phyloP scores from a whole-genome alignment of 805 yeast genomes.

The Kodamaea kakaduensis region DNA sequence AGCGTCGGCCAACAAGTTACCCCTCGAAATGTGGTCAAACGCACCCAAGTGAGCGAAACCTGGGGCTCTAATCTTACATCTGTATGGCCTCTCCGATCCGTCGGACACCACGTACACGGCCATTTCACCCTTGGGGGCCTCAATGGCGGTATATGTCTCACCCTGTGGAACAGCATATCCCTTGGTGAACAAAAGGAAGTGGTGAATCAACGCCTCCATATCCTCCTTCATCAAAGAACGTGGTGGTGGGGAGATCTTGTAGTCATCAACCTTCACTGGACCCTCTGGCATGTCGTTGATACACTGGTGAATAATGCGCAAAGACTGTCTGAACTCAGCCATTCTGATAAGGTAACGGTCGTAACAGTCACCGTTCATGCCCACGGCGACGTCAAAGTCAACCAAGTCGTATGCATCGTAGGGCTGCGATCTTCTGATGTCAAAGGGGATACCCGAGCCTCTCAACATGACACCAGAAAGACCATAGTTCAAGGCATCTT shows the following conservation, averaged over 20 bases:
- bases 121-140: slow-evolving; percentile 96
- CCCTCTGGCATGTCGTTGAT: slow-evolving; percentile 90
- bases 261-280: slow-evolving; percentile 87
- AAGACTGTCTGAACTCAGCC: slow-evolving; percentile 89
- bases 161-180: slow-evolving; percentile 88
- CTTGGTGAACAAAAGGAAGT: slow-evolving; percentile 81
- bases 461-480: slow-evolving; percentile 86
- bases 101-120: slow-evolving; percentile 86
- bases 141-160: slow-evolving; percentile 86
- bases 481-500: slow-evolving; percentile 78
- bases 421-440: slow-evolving; percentile 80
- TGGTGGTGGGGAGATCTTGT: slow-evolving; percentile 79
- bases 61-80: slow-evolving; percentile 92
- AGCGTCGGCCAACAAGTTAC: slow-evolving; percentile 85
- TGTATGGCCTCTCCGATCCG: slow-evolving; percentile 86
- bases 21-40: slow-evolving; percentile 80
- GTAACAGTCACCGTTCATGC: slow-evolving; percentile 84
- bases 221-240: slow-evolving; percentile 81
- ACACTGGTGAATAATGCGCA: slow-evolving; percentile 86
- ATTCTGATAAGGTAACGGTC: slow-evolving; percentile 85
- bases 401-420: slow-evolving; percentile 86
- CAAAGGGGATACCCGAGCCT: slow-evolving; percentile 87
- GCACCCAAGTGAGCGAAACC: slow-evolving; percentile 90
- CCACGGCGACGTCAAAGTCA: slow-evolving; percentile 85
- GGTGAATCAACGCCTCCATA: slow-evolving; percentile 90